Evolutionary conservation across 2,329 filamentous ascomycete species (phyloP), one percentile per base, ranked within the genome.

Genomic region (Arthroderma uncinatum): DNA sequence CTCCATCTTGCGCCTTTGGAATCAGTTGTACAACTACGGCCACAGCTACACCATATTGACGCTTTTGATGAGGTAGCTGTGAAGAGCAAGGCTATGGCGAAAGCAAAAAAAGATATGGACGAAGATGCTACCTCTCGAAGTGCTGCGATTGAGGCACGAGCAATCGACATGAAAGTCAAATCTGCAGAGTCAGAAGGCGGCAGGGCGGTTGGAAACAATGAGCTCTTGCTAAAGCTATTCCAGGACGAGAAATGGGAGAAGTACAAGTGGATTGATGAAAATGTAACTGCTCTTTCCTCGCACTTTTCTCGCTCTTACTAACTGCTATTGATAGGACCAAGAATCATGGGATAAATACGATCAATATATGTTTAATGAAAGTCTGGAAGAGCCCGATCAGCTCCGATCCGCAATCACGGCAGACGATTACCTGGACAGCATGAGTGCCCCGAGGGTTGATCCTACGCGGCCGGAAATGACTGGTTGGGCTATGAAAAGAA

Each of bases 11-110:
- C 89, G 0, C 87, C 87, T 23, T 82, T 94, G 48, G 83, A 85
- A 40, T 86, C 88, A 1, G 82, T 95, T 47, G 87, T 95, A 42
- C 89, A 95, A 68, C 83, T 98, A 67, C 87, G 91, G 2, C 90
- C 93, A 0, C 89, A 96, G 67, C 86, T 95, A 60, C 89, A 95
- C 72, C 90, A 97, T 73, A 79, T 97, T 63, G 93, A 97, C 72
- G 92, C 93, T 2, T 74, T 83, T 48, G 78, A 85, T 50, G 89
- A 96, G 65, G 79, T 88, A 6, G 66, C 69, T 2, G 61, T 64
- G 3, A 71, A 70, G 54, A 66, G 62, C 4, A 65, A 68, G 54
- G 64, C 70, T 2, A 36, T 47, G 56, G 63, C 59, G 30, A 65
- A 70, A 61, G 60, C 63, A 61, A 73, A 68, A 63, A 73, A 71